A percentile compares a stretch with the other conserved stretches of the same genome.
phyloP scores from a whole-genome alignment of 768 basidiomycete species.

The Leccinum rimulosum region DNA sequence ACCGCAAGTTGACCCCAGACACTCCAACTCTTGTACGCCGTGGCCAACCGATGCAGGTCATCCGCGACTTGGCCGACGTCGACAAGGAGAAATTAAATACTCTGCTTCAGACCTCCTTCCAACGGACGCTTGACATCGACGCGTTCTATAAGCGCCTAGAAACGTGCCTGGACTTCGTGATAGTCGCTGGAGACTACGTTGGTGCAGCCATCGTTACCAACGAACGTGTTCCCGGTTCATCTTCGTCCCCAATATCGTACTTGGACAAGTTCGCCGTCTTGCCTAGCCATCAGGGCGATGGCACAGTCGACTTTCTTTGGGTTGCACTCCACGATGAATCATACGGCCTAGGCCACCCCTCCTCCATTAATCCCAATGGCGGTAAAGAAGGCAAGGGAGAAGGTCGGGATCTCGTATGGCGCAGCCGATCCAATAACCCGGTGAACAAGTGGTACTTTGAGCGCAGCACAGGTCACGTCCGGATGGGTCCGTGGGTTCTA shows the following conservation, averaged over 20 bases:
- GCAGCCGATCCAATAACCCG: constrained; percentile 88
- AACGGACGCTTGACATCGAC: constrained; percentile 62
- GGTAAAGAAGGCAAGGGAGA: constrained; percentile 87
- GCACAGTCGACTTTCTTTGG: constrained; percentile 99
- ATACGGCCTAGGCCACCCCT: constrained; percentile 91
- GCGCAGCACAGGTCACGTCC: constrained; percentile 85
- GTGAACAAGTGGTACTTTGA: constrained; percentile 99
- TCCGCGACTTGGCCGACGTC: constrained; percentile 66
- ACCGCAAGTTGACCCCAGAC: constrained; percentile 79
- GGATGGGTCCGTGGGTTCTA: constrained; percentile 84
- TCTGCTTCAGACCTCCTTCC: constrained; percentile 89
- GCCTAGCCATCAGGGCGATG: constrained; percentile 94
- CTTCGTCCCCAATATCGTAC: constrained; percentile 66
- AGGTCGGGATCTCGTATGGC: constrained; percentile 96
- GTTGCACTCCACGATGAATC: constrained; percentile 98
- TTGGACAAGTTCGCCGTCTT: constrained; percentile 98
- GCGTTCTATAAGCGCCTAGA: constrained; percentile 81
- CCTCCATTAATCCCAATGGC: constrained; percentile 93
- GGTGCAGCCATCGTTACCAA: constrained; percentile 93
- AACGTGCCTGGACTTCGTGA: constrained; percentile 80
- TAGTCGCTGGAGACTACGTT: constrained; percentile 92
- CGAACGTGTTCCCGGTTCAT: constrained; percentile 39
- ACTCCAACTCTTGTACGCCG: constrained; percentile 92
- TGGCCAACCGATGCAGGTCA: constrained; percentile 82
- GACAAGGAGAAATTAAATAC: constrained; percentile 71